Evolutionary conservation across 1,284 basidiomycete genomes (phyloP), one percentile per base, ranked within the genome.

Genomic region (Sphaerobolus stellatus): DNA sequence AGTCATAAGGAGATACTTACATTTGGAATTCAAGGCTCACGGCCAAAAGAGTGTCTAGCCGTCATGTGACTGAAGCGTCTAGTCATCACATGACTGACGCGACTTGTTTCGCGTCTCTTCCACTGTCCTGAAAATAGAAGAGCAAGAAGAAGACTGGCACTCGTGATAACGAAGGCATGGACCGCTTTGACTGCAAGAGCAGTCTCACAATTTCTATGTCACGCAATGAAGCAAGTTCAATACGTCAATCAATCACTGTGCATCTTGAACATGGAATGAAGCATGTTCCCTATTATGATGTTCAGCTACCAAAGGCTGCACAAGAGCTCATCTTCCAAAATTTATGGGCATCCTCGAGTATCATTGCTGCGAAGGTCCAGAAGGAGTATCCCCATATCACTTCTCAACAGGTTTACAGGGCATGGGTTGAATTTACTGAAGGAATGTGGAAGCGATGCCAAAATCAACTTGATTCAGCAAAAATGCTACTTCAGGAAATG

Each of bases 401-500:
- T 3, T 28, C 59, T 4, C 34, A 25, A 16, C 66, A 69, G 48
- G 49, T 70, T 13, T 59, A 64, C 40, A 27, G 7, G 22, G 58
- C 65, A 13, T 65, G 64, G 70, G 58, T 55, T 2, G 38, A 50
- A 20, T 56, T 70, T 57, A 70, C 67, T 40, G 56, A 70, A 58
- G 50, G 52, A 4, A 43, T 63, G 5, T 70, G 68, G 69, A 63
- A 64, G 28, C 51, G 59, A 30, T 59, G 64, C 14, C 20, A 62
- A 8, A 46, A 55, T 22, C 69, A 68, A 50, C 45, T 71, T 8
- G 49, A 41, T 18, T 71, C 67, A 14, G 65, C 68, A 29, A 44
- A 56, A 36, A 51, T 50, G 16, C 59, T 71, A 20, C 56, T 71
- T 11, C 30, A 53, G 2, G 66, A 71, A 45, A 59, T 51, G 20